phyloP scores from a whole-genome alignment of 2,329 filamentous ascomycete species.

The Beauveria bassiana region DNA sequence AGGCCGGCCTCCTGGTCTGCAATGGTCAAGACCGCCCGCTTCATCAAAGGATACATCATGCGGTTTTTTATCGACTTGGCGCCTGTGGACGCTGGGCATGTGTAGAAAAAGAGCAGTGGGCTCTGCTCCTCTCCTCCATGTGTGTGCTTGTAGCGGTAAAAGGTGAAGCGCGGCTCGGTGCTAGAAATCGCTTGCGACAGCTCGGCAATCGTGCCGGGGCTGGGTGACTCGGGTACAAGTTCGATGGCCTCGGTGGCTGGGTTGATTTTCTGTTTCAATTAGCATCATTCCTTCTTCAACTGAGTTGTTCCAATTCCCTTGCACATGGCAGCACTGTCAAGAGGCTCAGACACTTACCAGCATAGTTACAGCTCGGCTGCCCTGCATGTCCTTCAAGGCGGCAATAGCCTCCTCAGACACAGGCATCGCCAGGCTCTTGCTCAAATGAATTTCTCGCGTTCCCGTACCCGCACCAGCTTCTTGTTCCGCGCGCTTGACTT shows the following conservation, averaged over 20 bases:
- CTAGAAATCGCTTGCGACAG: slow-evolving; percentile 54
- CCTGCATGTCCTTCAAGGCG: slow-evolving; percentile 54
- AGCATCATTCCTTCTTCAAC: not conserved
- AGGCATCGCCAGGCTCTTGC: slow-evolving; percentile 50
- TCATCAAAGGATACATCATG: slow-evolving; percentile 75
- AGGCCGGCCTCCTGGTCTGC: slow-evolving; percentile 60
- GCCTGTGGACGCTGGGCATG: slow-evolving; percentile 58
- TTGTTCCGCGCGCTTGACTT: slow-evolving; percentile 68
- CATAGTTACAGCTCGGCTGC: slow-evolving; percentile 51
- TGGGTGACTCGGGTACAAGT: slow-evolving; percentile 47
- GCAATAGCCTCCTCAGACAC: slow-evolving; percentile 55
- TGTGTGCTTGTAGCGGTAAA: slow-evolving; percentile 61
- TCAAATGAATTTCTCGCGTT: slow-evolving; percentile 49
- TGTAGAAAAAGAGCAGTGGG: slow-evolving; percentile 74
- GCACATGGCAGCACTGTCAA: too few relatives aligned
- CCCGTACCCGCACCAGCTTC: slow-evolving; percentile 63
- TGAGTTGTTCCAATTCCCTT: not conserved
- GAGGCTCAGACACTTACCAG: slow-evolving; percentile 41
- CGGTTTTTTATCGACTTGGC: slow-evolving; percentile 70
- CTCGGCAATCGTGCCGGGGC: slow-evolving; percentile 47
- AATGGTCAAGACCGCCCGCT: slow-evolving; percentile 56
- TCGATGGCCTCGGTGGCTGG: slow-evolving; percentile 60
- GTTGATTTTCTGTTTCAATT: slow-evolving; percentile 56
- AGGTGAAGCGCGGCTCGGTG: slow-evolving; percentile 67
- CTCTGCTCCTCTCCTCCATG: slow-evolving; percentile 43